phyloP scores from a whole-genome alignment of 1,284 basidiomycete genomes.

The Porodaedalea pini region DNA sequence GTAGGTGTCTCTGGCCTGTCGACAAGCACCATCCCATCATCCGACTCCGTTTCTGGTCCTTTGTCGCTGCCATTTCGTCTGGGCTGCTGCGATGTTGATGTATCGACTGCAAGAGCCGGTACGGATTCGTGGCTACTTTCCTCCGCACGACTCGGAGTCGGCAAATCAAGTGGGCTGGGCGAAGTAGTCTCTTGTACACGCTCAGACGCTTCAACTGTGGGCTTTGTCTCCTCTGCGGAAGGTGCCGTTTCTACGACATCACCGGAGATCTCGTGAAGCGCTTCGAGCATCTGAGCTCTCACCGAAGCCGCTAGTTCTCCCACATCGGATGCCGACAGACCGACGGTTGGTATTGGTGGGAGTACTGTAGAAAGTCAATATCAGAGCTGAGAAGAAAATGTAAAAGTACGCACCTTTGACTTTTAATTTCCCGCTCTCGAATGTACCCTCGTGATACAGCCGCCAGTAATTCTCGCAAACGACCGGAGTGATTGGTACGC shows the following conservation, averaged over 20 bases:
- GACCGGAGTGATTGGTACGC: conserved; percentile 86
- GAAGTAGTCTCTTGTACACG: conserved; percentile 11
- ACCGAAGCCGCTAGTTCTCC: conserved; percentile 59
- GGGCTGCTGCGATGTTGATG: neutral
- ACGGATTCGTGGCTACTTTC: conserved; percentile 15
- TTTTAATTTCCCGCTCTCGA: conserved; percentile 75
- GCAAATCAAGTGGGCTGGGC: conserved; percentile 9
- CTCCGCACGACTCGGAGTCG: conserved; percentile 20
- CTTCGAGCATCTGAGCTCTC: conserved; percentile 67
- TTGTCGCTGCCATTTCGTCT: conserved; percentile 48
- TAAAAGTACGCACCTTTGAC: conserved; percentile 65
- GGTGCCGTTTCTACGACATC: conserved; percentile 33
- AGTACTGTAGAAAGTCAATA: conserved; percentile 49
- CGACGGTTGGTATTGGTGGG: conserved; percentile 71
- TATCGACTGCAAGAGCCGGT: conserved; percentile 14
- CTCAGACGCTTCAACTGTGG: neutral
- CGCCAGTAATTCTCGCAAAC: conserved; percentile 94
- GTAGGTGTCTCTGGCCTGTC: conserved; percentile 45
- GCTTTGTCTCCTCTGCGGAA: conserved; percentile 19
- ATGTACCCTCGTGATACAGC: conserved; percentile 75
- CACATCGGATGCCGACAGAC: conserved; percentile 64
- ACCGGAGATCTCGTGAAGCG: conserved; percentile 64
- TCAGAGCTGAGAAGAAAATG: conserved; percentile 14
- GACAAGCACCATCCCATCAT: conserved; percentile 75
- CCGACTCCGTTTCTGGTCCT: conserved; percentile 70